Evolutionary conservation across 495 filamentous ascomycete genomes (phyloP), one percentile per base, ranked within the genome.

Genomic region (Podospora bellae-mahoneyi): DNA sequence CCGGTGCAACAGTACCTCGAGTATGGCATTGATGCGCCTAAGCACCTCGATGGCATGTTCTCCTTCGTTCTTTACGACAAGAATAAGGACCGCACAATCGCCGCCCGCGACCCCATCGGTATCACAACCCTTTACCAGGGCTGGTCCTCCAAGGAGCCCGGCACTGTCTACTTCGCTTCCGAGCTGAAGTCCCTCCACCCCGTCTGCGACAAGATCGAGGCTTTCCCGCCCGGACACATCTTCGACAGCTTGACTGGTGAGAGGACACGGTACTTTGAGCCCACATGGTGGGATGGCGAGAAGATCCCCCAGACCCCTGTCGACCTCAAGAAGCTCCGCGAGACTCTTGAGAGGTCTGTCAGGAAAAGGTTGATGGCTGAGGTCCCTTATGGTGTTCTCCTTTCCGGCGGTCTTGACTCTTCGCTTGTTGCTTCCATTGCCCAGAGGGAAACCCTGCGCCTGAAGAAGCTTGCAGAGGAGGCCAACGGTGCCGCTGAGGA

Each of bases 11-110:
- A 97, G 94, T 98, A 98, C 75, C 84, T 91, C 80, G 88, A 98
- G 78, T 85, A 97, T 86, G 96, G 89, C 71, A 85, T 97, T 67
- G 91, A 98, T 79, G 92, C 93, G 69, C 94, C 95, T 69, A 96
- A 96, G 82, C 82, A 92, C 79, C 89, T 99, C 69, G 95, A 99
- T 78, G 95, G 95, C 80, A 99, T 99, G 96, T 99, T 99, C 87
- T 97, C 94, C 13, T 99, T 94, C 84, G 93, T 98, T 57, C 85
- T 99, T 30, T 97, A 96, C 81, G 95, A 99, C 84, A 95, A 94
- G 83, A 89, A 85, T 62, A 87, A 89, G 75, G 91, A 99, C 82
- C 90, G 96, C 64, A 92, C 91, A 39, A 87, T 99, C 71, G 96
- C 95, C 30, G 96, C 95, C 55, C 88, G 95, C 75, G 95, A 99